Evolutionary conservation across 2,329 filamentous ascomycete species (phyloP).

Genomic region (Daldinia sp.): DNA sequence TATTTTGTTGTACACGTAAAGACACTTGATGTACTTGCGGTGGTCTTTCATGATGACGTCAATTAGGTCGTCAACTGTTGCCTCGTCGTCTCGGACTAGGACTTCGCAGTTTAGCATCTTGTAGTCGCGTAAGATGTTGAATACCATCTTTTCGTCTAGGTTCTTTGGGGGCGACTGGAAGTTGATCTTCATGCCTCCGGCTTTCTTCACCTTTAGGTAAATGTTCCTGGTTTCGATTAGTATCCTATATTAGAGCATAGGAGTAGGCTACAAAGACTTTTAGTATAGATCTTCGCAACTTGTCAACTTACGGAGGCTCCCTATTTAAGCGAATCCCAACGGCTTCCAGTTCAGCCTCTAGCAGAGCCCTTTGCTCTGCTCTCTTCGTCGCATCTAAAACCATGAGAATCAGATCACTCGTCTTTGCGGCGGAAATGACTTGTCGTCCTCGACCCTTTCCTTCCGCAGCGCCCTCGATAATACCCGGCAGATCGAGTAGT

Average conservation of each 20-base stretch:
- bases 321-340: constrained; percentile 94
- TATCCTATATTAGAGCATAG: neutral
- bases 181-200: constrained; percentile 98
- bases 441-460: constrained; percentile 95
- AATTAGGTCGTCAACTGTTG: constrained; percentile 97
- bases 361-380: constrained; percentile 86
- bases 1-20: constrained; percentile 99
- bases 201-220: constrained; percentile 94
- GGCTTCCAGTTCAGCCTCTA: constrained; percentile 93
- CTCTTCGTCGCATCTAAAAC: constrained; percentile 95
- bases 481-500: constrained; percentile 95
- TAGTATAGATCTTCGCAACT: neutral
- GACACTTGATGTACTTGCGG: constrained; percentile 91
- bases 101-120: constrained; percentile 99
- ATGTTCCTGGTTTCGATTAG: constrained; percentile 73
- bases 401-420: constrained; percentile 97
- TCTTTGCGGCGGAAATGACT: constrained; percentile 98
- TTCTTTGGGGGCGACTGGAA: constrained; percentile 89
- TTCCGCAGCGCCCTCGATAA: constrained; percentile 95
- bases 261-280: neutral
- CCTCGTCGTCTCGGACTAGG: constrained; percentile 91
- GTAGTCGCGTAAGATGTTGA: constrained; percentile 97
- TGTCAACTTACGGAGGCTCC: constrained; percentile 76
- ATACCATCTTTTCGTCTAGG: constrained; percentile 97
- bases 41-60: constrained; percentile 99